phyloP scores from a whole-genome alignment of 331 rosid species.

The Stylosanthes scabra region DNA sequence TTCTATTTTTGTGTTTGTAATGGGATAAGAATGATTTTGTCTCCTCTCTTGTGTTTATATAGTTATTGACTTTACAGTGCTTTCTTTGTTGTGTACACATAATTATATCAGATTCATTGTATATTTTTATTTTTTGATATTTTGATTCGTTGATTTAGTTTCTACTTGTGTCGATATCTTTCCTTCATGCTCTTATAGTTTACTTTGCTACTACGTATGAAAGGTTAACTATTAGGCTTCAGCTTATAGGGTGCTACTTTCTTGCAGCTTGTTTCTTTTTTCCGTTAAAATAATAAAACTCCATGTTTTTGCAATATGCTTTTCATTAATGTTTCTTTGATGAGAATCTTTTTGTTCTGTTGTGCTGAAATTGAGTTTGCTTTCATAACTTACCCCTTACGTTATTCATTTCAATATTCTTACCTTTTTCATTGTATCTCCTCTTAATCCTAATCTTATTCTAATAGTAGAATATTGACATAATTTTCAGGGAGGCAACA shows the following conservation, averaged over 20 bases:
- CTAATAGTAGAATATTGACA: conserved; percentile 35
- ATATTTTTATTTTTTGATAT: too few species aligned
- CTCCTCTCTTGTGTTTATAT: conserved; percentile 32
- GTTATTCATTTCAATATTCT: neutral
- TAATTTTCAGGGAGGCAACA: conserved; percentile 52
- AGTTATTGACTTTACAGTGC: conserved; percentile 31
- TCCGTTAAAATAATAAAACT: neutral
- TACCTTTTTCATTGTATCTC: neutral
- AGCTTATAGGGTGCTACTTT: conserved; percentile 22
- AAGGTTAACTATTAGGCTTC: conserved; percentile 26
- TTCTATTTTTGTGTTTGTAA: conserved; percentile 20
- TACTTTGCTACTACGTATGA: conserved; percentile 22
- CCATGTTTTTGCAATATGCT: conserved; percentile 6
- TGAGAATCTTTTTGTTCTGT: neutral
- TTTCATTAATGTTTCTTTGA: conserved; percentile 27
- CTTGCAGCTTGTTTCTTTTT: conserved; percentile 1
- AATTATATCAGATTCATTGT: conserved; percentile 50
- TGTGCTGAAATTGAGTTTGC: conserved; percentile 24
- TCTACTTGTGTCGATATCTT: conserved; percentile 24
- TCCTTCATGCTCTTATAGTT: conserved; percentile 2
- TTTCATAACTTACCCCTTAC: neutral
- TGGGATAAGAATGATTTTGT: conserved; percentile 55
- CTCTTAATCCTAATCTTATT: conserved; percentile 21
- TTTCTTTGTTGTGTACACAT: conserved; percentile 43
- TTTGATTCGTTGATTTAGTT: conserved; percentile 40